Evolutionary conservation across 805 yeast species (phyloP), one percentile per base, ranked within the genome.

Genomic region (Monosporozyma siamensis): DNA sequence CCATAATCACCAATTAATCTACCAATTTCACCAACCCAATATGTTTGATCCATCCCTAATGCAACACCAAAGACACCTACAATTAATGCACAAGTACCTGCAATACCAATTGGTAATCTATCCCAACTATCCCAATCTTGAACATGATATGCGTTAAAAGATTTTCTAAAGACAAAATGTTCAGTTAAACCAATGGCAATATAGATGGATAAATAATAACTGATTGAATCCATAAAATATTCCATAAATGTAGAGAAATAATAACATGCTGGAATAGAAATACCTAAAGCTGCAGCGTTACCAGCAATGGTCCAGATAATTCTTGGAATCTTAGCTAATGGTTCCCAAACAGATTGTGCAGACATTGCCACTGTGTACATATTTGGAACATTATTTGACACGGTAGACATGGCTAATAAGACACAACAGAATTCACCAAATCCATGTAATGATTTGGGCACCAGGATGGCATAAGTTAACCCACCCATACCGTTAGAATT

Each of bases 341-440:
- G 77, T 44, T 82, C 76, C 83, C 90, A 83, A 54, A 83, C 67
- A 35, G 92, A 78, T 68, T 89, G 97, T 27, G 88, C 87, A 50
- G 88, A 80, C 58, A 89, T 71, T 32, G 87, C 89, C 55, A 87
- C 76, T 21, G 97, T 85, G 71, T 89, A 89, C 82, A 87, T 80
- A 70, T 87, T 88, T 64, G 96, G 96, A 63, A 88, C 78, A 69
- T 87, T 88, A 72, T 86, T 87, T 50, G 95, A 80, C 44, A 89
- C 82, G 25, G 95, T 86, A 25, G 95, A 85, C 51, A 89, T 66
- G 14, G 95, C 86, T 49, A 89, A 69, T 15, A 89, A 24, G 25
- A 89, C 96, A 65, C 89, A 77, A 65, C 89, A 80, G 72, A 89
- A 87, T 63, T 85, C 80, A 48, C 96, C 96, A 53, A 89, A 86